Evolutionary conservation across 169 alveolate genomes (phyloP).

Genomic region (Plasmodium malariae): DNA sequence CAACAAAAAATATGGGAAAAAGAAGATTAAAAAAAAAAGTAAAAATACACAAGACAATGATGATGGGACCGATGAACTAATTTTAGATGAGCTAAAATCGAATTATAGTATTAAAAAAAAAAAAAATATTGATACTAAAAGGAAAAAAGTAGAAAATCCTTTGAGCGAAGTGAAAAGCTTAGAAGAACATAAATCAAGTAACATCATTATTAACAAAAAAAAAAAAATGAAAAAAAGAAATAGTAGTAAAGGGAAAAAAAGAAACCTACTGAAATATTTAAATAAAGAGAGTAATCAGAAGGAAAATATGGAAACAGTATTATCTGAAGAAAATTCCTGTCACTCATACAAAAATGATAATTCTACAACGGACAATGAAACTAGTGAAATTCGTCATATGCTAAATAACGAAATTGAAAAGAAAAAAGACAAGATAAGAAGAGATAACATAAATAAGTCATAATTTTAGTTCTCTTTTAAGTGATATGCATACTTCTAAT

Average conservation of each 20-base stretch:
- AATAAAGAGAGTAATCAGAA: slow-evolving; percentile 12
- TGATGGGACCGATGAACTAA: neutral
- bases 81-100: neutral
- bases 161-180: neutral
- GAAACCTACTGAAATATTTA: slow-evolving; percentile 13
- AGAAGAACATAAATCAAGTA: slow-evolving; percentile 3
- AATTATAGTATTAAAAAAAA: neutral
- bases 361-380: slow-evolving; percentile 50
- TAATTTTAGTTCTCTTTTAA: too few relatives aligned
- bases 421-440: slow-evolving; percentile 62
- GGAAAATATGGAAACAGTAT: slow-evolving; percentile 44
- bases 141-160: neutral
- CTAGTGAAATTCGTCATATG: slow-evolving; percentile 65
- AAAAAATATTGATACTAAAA: neutral
- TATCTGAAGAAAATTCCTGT: slow-evolving; percentile 22
- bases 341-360: slow-evolving; percentile 7
- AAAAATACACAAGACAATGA: neutral
- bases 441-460: too few relatives aligned
- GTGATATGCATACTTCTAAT: too few relatives aligned
- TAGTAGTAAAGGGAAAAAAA: slow-evolving; percentile 7
- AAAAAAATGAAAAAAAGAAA: slow-evolving; percentile 33
- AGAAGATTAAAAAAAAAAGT: slow-evolving; percentile 1
- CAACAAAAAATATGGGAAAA: slow-evolving; percentile 5
- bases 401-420: slow-evolving; percentile 62
- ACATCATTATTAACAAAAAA: slow-evolving; percentile 1